A percentile compares a stretch with the other conserved stretches of the same genome.
Conservation (phyloP, 176 grass and related monocot genomes). For the Melocanna baccifera region DNA sequence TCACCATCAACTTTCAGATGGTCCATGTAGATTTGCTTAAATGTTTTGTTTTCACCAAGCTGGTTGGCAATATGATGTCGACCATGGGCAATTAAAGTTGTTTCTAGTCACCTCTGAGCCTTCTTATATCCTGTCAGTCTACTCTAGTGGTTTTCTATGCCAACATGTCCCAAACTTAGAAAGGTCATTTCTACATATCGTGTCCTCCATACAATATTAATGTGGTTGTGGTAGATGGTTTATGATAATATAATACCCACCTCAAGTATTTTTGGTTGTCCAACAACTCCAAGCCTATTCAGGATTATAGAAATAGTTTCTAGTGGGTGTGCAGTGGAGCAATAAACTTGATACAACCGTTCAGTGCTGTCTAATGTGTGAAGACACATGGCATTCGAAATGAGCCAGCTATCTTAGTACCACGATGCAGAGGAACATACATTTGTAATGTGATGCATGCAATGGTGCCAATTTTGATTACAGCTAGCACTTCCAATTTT, state of each 20-base stretch:
- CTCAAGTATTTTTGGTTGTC: background rate
- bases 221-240: background rate
- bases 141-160: background rate
- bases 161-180: background rate
- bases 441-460: background rate
- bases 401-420: background rate
- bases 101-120: background rate
- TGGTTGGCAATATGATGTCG: background rate
- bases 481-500: background rate
- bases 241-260: background rate
- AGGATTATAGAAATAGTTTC: slow-evolving; percentile 8
- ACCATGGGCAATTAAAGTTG: background rate
- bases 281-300: background rate
- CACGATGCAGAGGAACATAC: background rate
- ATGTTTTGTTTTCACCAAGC: background rate
- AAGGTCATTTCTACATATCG: background rate
- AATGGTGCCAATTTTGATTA: background rate
- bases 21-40: background rate
- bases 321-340: background rate
- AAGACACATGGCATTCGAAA: background rate
- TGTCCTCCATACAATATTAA: background rate
- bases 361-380: background rate
- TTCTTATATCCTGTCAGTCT: background rate
- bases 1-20: background rate
- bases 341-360: background rate